A percentile compares a stretch with the other conserved stretches of the same genome.
Evolutionary conservation across 768 basidiomycete species (phyloP).

Genomic region (Cystobasidium tubakii): DNA sequence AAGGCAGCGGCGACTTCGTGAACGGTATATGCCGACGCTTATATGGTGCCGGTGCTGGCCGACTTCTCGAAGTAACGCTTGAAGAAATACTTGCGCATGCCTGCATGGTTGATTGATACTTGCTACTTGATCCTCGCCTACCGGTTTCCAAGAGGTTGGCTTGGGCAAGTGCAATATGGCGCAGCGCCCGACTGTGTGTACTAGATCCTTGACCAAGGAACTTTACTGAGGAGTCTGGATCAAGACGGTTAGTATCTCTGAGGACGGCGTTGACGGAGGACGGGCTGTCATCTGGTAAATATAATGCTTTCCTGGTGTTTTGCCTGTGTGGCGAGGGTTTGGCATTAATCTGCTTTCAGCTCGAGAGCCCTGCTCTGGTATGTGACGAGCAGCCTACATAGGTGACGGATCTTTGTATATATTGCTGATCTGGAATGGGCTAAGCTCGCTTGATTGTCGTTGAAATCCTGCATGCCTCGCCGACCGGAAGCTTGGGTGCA

Average conservation of each 20-base stretch:
- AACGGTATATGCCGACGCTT: background rate
- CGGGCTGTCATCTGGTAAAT: background rate
- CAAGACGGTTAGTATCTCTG: background rate
- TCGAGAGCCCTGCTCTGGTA: no score
- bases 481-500: background rate
- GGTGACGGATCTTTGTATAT: background rate
- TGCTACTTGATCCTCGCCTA: background rate
- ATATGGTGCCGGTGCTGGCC: background rate
- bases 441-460: background rate
- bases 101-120: background rate
- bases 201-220: conserved; percentile 3
- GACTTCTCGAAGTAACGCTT: background rate
- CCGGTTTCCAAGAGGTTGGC: conserved; percentile 3
- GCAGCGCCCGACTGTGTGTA: background rate
- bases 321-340: background rate
- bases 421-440: background rate
- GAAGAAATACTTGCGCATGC: background rate
- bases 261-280: conserved; percentile 6
- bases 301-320: background rate
- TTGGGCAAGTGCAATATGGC: conserved; percentile 14
- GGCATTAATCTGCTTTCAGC: no score
- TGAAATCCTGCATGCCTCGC: background rate
- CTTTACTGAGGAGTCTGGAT: conserved; percentile 13
- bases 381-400: no score
- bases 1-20: background rate